Evolutionary conservation across 2,329 filamentous ascomycete genomes (phyloP).

Genomic region (Colletotrichum tropicicola): DNA sequence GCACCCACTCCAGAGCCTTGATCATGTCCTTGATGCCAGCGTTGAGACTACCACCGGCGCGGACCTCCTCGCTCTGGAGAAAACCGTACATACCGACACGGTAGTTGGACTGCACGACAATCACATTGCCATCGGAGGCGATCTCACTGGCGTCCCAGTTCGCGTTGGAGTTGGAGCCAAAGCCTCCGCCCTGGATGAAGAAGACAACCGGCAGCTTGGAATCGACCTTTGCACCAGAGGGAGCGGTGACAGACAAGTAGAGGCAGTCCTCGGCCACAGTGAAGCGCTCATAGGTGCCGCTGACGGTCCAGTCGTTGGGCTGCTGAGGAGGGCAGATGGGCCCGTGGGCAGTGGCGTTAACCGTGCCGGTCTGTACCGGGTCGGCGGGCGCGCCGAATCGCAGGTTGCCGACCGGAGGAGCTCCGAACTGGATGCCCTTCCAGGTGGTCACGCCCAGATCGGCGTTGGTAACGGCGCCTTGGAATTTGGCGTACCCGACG

Average conservation of each 20-base stretch:
- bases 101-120: slow-evolving; percentile 81
- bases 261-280: slow-evolving; percentile 71
- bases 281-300: slow-evolving; percentile 22
- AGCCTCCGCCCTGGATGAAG: slow-evolving; percentile 69
- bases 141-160: slow-evolving; percentile 70
- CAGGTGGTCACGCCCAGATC: slow-evolving; percentile 71
- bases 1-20: slow-evolving; percentile 75
- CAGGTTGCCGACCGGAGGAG: slow-evolving; percentile 70
- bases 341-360: slow-evolving; percentile 55
- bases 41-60: slow-evolving; percentile 22
- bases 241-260: slow-evolving; percentile 71
- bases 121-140: slow-evolving; percentile 66
- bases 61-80: slow-evolving; percentile 49
- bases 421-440: slow-evolving; percentile 80
- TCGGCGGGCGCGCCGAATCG: slow-evolving; percentile 75
- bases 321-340: slow-evolving; percentile 42
- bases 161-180: slow-evolving; percentile 56
- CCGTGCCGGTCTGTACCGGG: slow-evolving; percentile 48
- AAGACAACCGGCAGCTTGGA: slow-evolving; percentile 71
- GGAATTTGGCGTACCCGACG: slow-evolving; percentile 73
- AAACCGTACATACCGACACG: slow-evolving; percentile 81
- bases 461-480: slow-evolving; percentile 51
- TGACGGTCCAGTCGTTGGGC: slow-evolving; percentile 31
- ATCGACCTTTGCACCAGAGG: slow-evolving; percentile 55
- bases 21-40: slow-evolving; percentile 33